Evolutionary conservation across 208 protist genomes (phyloP), one percentile per base, ranked within the genome.

Genomic region (Borovskyia barvae): DNA sequence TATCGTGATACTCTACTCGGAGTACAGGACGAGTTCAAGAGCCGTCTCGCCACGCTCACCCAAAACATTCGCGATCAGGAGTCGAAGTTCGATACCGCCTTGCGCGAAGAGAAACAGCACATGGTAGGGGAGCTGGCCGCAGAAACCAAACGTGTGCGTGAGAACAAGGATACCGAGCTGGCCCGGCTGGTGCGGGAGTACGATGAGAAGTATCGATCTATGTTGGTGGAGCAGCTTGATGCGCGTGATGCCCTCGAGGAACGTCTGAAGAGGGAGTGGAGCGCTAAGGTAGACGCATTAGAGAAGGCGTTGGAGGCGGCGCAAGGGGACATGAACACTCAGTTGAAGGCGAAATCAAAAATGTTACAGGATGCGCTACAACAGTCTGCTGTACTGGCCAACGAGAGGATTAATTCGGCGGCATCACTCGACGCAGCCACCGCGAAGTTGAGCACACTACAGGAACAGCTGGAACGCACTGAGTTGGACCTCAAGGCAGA

Each of bases 191-290:
- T 97, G 15, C 72, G 80, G 54, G 85, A 93, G 67, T 97, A 97
- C 79, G 97, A 97, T 57, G 90, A 95, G 37, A 72, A 80, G 42
- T 97, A 97, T 73, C 97, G 96, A 60, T 22, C 81, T 0, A 97
- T 97, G 93, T 66, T 97, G 12, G 77, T 83, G 6, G 75, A 95
- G 76, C 91, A 97, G 63, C 67, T 97, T 15, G 75, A 94, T 54
- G 83, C 64, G 15, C 72, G 75, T 45, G 93, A 97, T 48, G 68
- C 73, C 15, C 69, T 93, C 14, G 78, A 92, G 66, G 61, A 62
- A 14, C 25, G 69, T 22, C 55, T 94, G 9, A 69, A 71, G 24
- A 66, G 54, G 19, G 64, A 85, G 47, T 90, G 77, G 66, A 43
- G 49, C 0, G 52, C 41, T 0, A 75, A 79, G 63, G 47, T 86